Base-by-base conservation (phyloP, 306 rosid species). In the Trifolium subterraneum region DNA sequence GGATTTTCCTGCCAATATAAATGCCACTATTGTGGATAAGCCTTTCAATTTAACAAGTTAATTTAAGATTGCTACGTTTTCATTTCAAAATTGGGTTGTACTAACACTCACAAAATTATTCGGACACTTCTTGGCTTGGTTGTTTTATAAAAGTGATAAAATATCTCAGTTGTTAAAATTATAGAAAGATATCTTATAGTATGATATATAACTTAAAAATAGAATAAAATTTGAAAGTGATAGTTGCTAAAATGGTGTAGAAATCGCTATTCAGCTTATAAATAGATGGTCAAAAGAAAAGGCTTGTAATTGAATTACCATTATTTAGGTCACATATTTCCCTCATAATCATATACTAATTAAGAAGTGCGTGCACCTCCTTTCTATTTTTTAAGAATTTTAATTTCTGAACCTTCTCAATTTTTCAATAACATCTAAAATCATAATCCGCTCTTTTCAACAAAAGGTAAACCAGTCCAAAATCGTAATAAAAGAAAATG, bases 351-450 rank as follows among this genome's bases (percentile, higher is more conserved):
- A n/a, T n/a, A n/a, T n/a, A n/a, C n/a, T 31, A 23, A 41, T 1
- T 23, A 59, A 58, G 14, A 23, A 55, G 33, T 72, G 58, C 9
- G 27, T 42, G 58, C 58, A 39, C 58, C 68, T 58, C 77, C 68
- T 72, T 72, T 59, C 69, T 60, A 59, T n/a, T n/a, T 44, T 44
- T 59, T n/a, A 27, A 11, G 78, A 60, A 73, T 18, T 73, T 31
- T 45, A 23, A 73, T 23, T 44, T 47, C 15, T 44, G 10, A 44
- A 73, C 10, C 35, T 18, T 47, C 31, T 73, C 61, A 44, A 29
- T 11, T 62, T 73, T 18, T 18, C 51, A 61, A 14, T 61, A 62
- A 73, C 61, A n/a, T 73, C 70, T 33, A 45, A 73, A 73, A 47
- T 31, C 10, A 73, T 13, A 45, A 18, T 47, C 4, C 8, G 50